These are phyloP conservation scores for Fraxinus albicans DNA, from an alignment of 305 asterid species.

Conservation along the genomic window DNA sequence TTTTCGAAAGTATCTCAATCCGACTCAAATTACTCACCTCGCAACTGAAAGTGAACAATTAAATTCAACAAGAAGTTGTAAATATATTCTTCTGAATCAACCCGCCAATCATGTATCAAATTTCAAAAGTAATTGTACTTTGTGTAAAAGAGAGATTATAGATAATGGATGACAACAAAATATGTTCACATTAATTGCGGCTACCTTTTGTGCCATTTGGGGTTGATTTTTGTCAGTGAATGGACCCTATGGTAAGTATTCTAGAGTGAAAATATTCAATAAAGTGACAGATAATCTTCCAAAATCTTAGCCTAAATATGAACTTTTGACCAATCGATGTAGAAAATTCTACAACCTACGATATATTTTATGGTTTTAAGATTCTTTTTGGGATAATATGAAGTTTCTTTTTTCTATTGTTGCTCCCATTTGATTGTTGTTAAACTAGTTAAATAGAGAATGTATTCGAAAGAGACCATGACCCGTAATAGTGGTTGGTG, in stretches of 20 bases:
- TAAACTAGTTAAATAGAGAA: slow-evolving; percentile 10
- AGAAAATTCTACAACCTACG: slow-evolving; percentile 25
- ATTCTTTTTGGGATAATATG: slow-evolving; percentile 32
- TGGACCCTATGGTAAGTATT: not conserved
- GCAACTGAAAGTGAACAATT: not conserved
- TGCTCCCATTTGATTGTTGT: not conserved
- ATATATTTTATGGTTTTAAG: slow-evolving; percentile 14
- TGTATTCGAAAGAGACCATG: not conserved
- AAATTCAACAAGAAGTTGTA: not conserved
- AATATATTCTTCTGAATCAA: not conserved
- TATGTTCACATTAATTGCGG: slow-evolving; percentile 20
- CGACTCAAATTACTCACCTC: not conserved
- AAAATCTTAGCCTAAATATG: slow-evolving; percentile 26
- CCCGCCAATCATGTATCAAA: not conserved
- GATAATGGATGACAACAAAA: not conserved
- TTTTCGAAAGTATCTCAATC: not conserved
- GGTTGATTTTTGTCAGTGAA: not conserved
- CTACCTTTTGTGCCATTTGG: not conserved
- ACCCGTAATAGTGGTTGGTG: not conserved
- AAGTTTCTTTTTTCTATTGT: slow-evolving; percentile 38
- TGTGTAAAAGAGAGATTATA: not conserved
- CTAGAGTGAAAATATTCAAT: slow-evolving; percentile 9
- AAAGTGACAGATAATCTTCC: slow-evolving; percentile 26
- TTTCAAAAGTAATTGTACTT: not conserved
- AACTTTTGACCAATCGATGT: slow-evolving; percentile 52